Evolutionary conservation across 305 asterid genomes (phyloP).

Genomic region (Ilex paraguariensis): DNA sequence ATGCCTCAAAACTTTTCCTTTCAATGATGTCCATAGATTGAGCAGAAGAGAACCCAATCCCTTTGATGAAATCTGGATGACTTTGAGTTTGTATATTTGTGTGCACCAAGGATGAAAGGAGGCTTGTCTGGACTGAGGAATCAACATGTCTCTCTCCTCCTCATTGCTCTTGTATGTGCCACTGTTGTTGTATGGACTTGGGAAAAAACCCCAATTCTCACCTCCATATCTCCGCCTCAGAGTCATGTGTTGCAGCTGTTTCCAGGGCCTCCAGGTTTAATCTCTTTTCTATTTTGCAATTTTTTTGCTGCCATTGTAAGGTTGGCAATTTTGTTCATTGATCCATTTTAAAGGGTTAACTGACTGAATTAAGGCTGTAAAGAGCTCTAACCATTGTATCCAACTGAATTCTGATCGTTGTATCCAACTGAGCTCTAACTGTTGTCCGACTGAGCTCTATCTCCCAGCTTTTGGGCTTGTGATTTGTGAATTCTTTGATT

Average conservation of each 20-base stretch:
- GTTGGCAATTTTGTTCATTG: no score
- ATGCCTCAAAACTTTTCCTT: no score
- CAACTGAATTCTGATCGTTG: neutral
- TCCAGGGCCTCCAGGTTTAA: conserved; percentile 38
- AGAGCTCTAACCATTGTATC: neutral
- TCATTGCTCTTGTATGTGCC: conserved; percentile 57
- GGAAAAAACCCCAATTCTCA: conserved; percentile 61
- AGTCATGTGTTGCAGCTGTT: conserved; percentile 33
- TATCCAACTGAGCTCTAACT: neutral
- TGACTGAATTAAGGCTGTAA: no score
- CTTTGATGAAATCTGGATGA: conserved; percentile 26
- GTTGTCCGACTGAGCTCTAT: neutral
- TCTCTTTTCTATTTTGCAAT: conserved; percentile 1
- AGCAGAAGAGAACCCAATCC: conserved; percentile 18
- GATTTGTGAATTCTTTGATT: no score
- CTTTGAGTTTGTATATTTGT: conserved; percentile 18
- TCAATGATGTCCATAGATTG: conserved; percentile 22
- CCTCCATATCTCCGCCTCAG: conserved; percentile 58
- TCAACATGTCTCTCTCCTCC: conserved; percentile 77
- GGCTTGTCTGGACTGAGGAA: conserved; percentile 61
- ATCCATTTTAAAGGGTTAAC: neutral
- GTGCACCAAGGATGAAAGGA: conserved; percentile 69
- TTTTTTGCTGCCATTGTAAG: neutral
- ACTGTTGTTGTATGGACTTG: conserved; percentile 68
- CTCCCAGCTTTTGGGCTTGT: no score